phyloP scores from a whole-genome alignment of 495 filamentous ascomycete species.

The Neurospora sublineolata region DNA sequence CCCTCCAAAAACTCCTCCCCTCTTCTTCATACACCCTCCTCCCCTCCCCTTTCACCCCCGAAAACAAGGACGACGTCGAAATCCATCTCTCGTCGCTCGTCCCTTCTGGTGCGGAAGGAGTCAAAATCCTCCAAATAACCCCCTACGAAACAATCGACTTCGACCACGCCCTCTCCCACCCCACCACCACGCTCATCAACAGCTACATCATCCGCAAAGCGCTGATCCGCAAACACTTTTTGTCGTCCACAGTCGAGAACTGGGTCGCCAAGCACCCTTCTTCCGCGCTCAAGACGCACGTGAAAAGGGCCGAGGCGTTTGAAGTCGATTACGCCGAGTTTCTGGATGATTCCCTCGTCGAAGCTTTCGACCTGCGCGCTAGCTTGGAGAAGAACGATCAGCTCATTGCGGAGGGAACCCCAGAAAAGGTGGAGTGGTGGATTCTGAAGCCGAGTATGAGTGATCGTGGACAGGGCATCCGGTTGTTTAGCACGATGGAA shows the following conservation, averaged over 20 bases:
- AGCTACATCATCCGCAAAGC: constrained; percentile 93
- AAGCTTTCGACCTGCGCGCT: constrained; percentile 75
- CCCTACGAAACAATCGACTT: constrained; percentile 84
- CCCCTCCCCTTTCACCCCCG: constrained; percentile 11
- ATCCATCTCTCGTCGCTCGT: constrained; percentile 22
- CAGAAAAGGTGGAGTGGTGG: constrained; percentile 65
- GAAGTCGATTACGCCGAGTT: constrained; percentile 97
- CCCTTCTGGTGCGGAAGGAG: constrained; percentile 23
- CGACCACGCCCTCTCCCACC: constrained; percentile 50
- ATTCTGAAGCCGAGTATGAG: constrained; percentile 96
- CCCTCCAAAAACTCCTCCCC: constrained; percentile 53
- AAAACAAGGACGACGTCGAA: constrained; percentile 3
- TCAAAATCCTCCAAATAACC: constrained; percentile 64
- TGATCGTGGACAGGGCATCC: constrained; percentile 85
- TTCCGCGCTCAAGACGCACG: constrained; percentile 51
- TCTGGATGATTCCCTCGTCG: constrained; percentile 80
- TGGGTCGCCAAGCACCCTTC: constrained; percentile 75
- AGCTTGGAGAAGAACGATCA: constrained; percentile 54
- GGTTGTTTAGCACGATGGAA: constrained; percentile 72
- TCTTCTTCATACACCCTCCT: constrained; percentile 21
- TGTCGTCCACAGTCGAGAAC: constrained; percentile 63
- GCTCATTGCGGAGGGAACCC: constrained; percentile 1
- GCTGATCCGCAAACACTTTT: constrained; percentile 91
- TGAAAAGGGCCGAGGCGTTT: constrained; percentile 68
- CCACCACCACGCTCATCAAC: constrained; percentile 53